A percentile compares a stretch with the other conserved stretches of the same genome.
These are phyloP conservation scores for Colletotrichum euphorbiae DNA, from an alignment of 2,329 filamentous ascomycete genomes.

Conservation along the genomic window DNA sequence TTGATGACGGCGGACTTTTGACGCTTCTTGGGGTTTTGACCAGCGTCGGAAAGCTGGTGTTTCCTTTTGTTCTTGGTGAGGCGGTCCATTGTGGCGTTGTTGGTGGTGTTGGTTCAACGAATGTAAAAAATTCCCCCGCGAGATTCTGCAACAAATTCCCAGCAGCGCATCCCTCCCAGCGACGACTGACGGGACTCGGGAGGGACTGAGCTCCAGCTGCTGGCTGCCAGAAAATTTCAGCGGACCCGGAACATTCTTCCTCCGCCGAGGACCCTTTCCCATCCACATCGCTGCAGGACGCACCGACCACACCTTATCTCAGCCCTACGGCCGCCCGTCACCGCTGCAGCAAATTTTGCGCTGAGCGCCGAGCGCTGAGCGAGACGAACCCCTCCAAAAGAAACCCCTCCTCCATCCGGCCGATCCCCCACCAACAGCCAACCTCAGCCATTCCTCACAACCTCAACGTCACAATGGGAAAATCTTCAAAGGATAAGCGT, in stretches of 20 bases:
- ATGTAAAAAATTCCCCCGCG: slow-evolving; percentile 16
- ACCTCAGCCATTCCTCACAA: neutral
- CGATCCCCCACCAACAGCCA: slow-evolving; percentile 8
- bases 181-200: neutral
- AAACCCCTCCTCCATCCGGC: neutral
- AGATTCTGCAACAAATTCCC: slow-evolving; percentile 18
- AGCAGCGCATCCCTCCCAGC: neutral
- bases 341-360: slow-evolving; percentile 38
- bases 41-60: slow-evolving; percentile 22
- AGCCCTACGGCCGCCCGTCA: slow-evolving; percentile 41
- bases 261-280: neutral
- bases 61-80: slow-evolving; percentile 39
- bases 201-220: too few species aligned
- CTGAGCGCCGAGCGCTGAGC: slow-evolving; percentile 36
- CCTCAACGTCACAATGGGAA: slow-evolving; percentile 70
- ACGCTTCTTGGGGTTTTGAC: slow-evolving; percentile 33
- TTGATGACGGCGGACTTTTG: slow-evolving; percentile 34
- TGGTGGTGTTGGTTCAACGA: neutral
- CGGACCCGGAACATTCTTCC: slow-evolving; percentile 32
- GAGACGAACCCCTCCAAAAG: slow-evolving; percentile 32
- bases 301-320: slow-evolving; percentile 48
- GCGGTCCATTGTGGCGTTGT: slow-evolving; percentile 28
- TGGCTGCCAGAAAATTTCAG: slow-evolving; percentile 34
- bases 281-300: neutral
- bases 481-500: slow-evolving; percentile 98